Evolutionary conservation across 495 filamentous ascomycete species (phyloP).

Genomic region (Thermochaetoides thermophila): DNA sequence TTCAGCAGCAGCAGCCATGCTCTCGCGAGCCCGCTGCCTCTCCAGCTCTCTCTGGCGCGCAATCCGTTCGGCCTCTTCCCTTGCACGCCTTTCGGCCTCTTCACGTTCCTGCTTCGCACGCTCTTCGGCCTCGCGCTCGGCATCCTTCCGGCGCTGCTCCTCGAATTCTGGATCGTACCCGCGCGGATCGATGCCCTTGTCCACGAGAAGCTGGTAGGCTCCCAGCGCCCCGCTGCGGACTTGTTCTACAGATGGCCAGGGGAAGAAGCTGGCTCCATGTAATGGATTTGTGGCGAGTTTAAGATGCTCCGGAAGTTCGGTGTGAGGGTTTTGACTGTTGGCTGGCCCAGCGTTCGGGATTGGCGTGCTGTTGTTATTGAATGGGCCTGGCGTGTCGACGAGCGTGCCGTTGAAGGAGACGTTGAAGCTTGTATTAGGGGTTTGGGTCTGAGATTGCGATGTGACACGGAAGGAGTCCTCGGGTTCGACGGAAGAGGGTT

Average conservation of each 20-base stretch:
- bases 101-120: conserved; percentile 27
- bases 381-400: conserved; percentile 2
- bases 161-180: conserved; percentile 39
- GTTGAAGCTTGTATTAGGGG: conserved; percentile 12
- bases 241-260: conserved; percentile 52
- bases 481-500: background rate
- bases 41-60: conserved; percentile 24
- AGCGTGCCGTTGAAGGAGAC: conserved; percentile 4
- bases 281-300: conserved; percentile 37
- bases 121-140: conserved; percentile 26
- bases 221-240: conserved; percentile 50
- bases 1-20: conserved; percentile 16
- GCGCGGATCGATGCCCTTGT: conserved; percentile 41
- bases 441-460: conserved; percentile 4
- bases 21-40: conserved; percentile 29
- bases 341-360: background rate
- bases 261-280: conserved; percentile 37
- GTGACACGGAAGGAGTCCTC: conserved; percentile 5
- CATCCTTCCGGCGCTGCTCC: conserved; percentile 28
- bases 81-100: conserved; percentile 18
- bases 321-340: conserved; percentile 7
- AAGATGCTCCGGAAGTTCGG: conserved; percentile 24
- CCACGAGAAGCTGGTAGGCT: conserved; percentile 38
- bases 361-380: background rate
- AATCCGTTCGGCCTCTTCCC: conserved; percentile 26